Base-by-base conservation (phyloP, 345 rosid genomes). In the Aquilaria sinensis region DNA sequence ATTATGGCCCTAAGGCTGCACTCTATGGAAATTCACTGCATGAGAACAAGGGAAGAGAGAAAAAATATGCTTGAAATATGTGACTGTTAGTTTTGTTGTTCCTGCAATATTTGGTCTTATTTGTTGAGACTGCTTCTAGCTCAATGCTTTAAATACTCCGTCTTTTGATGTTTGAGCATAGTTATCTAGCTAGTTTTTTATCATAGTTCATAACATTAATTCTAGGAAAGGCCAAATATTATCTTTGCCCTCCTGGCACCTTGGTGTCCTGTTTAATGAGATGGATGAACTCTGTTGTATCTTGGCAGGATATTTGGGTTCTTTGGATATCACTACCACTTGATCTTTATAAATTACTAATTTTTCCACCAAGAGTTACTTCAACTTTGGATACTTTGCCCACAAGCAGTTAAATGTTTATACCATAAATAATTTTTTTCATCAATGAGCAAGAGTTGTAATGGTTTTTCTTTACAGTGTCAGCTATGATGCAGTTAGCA, bases 401-500 rank as follows among this genome's bases (percentile, higher is more conserved):
- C 10, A 29, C 47, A 31, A 34, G 5, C 10, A 6, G 43, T 16
- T 53, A 30, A 61, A 51, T 65, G 7, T 37, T 37, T 3, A 37
- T 37, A 37, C 43, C 43, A 37, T 37, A 2, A 37, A 37, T 37
- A 37, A 37, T 37, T 0, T 37, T 23, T 37, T 37, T 37, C 43
- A 37, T 37, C 43, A 4, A 37, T 37, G 43, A 5, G 8, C 43
- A 37, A 37, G 43, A 4, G 43, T 37, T 37, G 5, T 66, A 55
- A 57, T 63, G 60, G 45, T 72, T 49, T 66, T 52, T 64, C 56
- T 47, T 74, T 73, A 74, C 83, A 90, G 97, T 94, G 99, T 90
- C 99, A 79, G 90, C 96, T 62, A 83, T 93, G 96, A 57, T 93
- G 89, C 92, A 86, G 23, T 70, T 93, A 58, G 99, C 99, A 60